A percentile compares a stretch with the other conserved stretches of the same genome.
These are phyloP conservation scores for Warburgia ugandensis DNA, from an alignment of 164 flowering plant species.

Conservation along the genomic window DNA sequence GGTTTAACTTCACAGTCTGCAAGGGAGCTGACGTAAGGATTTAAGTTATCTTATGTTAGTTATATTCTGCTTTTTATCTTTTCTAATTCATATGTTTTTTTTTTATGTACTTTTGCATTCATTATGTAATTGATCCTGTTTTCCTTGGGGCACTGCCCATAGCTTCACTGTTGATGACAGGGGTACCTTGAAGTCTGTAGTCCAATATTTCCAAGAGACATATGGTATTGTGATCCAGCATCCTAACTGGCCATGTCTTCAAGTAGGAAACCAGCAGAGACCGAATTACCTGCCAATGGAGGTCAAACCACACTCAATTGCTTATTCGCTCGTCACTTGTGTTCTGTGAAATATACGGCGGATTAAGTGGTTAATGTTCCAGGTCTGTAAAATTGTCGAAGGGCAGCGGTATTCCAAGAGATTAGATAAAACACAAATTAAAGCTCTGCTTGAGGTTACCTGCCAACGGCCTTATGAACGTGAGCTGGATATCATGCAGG, in stretches of 20 bases:
- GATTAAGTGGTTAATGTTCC: neutral
- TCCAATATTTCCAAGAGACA: slow-evolving; percentile 80
- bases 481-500: slow-evolving; percentile 48
- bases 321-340: neutral
- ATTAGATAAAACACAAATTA: slow-evolving; percentile 56
- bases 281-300: slow-evolving; percentile 99
- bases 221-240: slow-evolving; percentile 82
- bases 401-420: slow-evolving; percentile 55
- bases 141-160: neutral
- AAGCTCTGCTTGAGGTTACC: slow-evolving; percentile 51
- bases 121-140: neutral
- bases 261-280: slow-evolving; percentile 87
- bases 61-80: neutral
- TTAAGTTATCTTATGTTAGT: neutral
- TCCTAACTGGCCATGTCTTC: slow-evolving; percentile 87
- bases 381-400: slow-evolving; percentile 50
- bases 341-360: neutral
- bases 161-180: slow-evolving; percentile 84
- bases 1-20: slow-evolving; percentile 75
- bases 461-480: slow-evolving; percentile 53
- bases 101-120: neutral
- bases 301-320: slow-evolving; percentile 30
- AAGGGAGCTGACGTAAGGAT: slow-evolving; percentile 66
- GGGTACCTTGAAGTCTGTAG: slow-evolving; percentile 80
- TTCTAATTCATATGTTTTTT: neutral